Conservation (phyloP, 768 basidiomycete species). For the Epithele typhae region DNA sequence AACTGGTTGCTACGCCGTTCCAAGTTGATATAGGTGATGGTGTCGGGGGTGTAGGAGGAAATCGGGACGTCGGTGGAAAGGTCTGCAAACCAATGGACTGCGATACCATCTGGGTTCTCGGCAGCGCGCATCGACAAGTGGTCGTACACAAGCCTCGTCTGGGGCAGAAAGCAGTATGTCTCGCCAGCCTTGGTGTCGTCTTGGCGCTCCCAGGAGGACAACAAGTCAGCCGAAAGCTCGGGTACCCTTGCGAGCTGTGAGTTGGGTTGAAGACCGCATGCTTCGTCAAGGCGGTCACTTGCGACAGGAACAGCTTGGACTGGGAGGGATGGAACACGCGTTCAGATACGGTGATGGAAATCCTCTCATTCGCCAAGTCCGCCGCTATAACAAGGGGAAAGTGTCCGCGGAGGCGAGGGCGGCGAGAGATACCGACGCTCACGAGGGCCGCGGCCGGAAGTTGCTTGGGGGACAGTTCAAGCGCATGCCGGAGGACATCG, state of each 20-base stretch:
- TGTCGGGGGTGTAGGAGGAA: conserved; percentile 4
- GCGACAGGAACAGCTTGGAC: conserved; percentile 8
- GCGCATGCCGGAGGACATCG: conserved; percentile 2
- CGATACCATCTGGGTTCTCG: conserved; percentile 5
- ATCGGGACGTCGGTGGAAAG: conserved; percentile 9
- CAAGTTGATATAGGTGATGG: conserved; percentile 32
- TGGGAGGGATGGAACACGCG: conserved; percentile 11
- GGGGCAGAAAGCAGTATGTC: conserved; percentile 8
- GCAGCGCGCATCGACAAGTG: conserved; percentile 4
- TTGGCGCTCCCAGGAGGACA: conserved; percentile 11
- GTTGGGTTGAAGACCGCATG: neutral
- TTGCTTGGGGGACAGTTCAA: conserved; percentile 12
- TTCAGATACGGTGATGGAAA: conserved; percentile 11
- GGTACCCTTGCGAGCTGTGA: conserved; percentile 2
- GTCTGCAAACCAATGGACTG: conserved; percentile 14
- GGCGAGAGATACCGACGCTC: neutral
- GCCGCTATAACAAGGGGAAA: conserved; percentile 2
- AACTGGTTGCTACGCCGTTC: conserved; percentile 35
- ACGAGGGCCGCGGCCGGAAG: conserved; percentile 11
- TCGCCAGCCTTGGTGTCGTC: conserved; percentile 2
- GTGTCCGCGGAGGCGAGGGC: neutral
- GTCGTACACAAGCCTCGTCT: conserved; percentile 8
- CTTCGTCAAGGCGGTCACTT: conserved; percentile 6
- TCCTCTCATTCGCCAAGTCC: neutral
- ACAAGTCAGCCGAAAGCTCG: neutral